Evolutionary conservation across 371 early-diverging fungal species (phyloP).

Genomic region (Zancudomyces culisetae): DNA sequence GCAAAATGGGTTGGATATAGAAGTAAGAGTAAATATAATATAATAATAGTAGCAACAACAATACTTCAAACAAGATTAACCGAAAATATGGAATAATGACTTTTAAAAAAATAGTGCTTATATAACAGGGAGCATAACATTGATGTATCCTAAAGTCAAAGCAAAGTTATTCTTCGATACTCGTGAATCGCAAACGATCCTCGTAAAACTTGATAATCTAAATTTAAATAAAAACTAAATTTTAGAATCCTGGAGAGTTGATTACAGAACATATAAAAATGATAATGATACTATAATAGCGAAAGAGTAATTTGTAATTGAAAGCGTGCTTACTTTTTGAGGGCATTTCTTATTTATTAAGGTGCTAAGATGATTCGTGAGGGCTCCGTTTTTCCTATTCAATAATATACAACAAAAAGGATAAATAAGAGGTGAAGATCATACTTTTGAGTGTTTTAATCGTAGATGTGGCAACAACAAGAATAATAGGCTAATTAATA

Average conservation of each 20-base stretch:
- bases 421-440: neutral
- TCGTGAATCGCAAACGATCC: constrained; percentile 16
- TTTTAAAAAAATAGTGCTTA: too few species aligned
- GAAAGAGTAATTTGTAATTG: neutral
- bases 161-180: too few species aligned
- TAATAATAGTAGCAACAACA: too few species aligned
- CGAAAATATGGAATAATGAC: too few species aligned
- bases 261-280: neutral
- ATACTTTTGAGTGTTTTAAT: neutral
- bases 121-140: too few species aligned
- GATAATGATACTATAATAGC: neutral
- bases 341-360: constrained; percentile 13
- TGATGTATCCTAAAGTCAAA: too few species aligned
- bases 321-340: constrained; percentile 11
- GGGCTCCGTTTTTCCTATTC: constrained; percentile 11
- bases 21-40: too few species aligned
- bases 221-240: neutral
- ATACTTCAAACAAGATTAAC: too few species aligned
- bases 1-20: too few species aligned
- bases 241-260: neutral
- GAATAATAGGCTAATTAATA: neutral
- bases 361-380: constrained; percentile 8
- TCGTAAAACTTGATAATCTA: constrained; percentile 17
- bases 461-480: neutral
- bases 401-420: neutral